Base-by-base conservation (phyloP, 1,139 yeast species). In the Suhomyces chickasaworum region DNA sequence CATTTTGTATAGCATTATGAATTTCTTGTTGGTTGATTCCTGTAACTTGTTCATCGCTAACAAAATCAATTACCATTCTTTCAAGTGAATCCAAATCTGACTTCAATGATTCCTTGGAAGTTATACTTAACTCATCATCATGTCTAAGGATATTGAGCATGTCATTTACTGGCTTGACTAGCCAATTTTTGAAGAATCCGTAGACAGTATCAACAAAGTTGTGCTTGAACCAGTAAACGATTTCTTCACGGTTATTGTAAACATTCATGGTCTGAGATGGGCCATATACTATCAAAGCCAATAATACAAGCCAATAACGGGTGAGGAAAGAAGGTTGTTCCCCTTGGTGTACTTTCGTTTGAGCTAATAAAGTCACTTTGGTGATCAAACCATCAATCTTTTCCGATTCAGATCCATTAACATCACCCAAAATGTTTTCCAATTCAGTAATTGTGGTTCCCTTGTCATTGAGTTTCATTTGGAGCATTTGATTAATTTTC, bases 181-280 rank as follows among this genome's bases (percentile, higher is more conserved):
- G 77, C 97, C 98, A 91, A 63, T 91, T 89, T 34, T 72, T 69
- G 71, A 84, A 80, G 54, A 91, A 84, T 1, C 95, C 89, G 37
- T 63, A 59, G 1, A 75, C 60, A 0, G 96, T 86, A 31, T 84
- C 89, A 20, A 83, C 64, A 3, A 88, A 64, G 49, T 85, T 84
- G 39, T 70, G 69, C 48, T 72, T 69, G 41, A 82, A 51, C 86
- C 93, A 89, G 1, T 70, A 59, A 1, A 70, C 50, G 10, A 89
- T 78, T 16, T 73, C 76, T 9, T 65, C 68, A 53, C 84, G 69
- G 53, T 85, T 82, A 3, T 74, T 68, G 56, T 84, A 68, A 0
- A 76, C 53, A 29, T 73, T 66, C 2, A 59, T 44, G 1, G 80
- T 60, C 2, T 79, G 66, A 0, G 72, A 59, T 5, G 88, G 89